These are phyloP conservation scores for Schizothecium vesticola DNA, from an alignment of 495 filamentous ascomycete genomes.

Conservation along the genomic window DNA sequence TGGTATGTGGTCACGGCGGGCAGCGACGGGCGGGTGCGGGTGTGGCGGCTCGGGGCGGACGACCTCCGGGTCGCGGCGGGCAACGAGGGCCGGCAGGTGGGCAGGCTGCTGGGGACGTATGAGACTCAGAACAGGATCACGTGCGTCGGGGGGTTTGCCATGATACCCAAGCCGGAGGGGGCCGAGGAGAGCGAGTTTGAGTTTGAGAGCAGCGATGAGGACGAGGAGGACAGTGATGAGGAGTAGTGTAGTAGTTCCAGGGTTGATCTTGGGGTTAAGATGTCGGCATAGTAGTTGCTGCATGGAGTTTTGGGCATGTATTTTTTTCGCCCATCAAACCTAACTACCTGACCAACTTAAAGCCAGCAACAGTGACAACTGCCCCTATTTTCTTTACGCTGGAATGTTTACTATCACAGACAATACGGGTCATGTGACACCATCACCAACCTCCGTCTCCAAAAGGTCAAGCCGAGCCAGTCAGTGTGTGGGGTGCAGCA, in stretches of 20 bases:
- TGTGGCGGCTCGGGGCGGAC: constrained; percentile 57
- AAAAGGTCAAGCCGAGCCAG: background rate
- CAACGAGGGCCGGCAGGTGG: constrained; percentile 51
- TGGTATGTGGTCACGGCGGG: constrained; percentile 67
- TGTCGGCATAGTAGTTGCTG: background rate
- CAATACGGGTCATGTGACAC: background rate
- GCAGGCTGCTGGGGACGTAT: constrained; percentile 68
- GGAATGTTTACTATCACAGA: background rate
- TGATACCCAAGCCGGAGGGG: constrained; percentile 56
- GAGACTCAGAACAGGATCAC: constrained; percentile 87
- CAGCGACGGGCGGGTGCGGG: constrained; percentile 73
- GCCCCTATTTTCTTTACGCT: background rate
- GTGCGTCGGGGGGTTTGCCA: constrained; percentile 78
- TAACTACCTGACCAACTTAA: background rate
- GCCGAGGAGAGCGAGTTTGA: constrained; percentile 46
- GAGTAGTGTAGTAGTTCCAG: constrained; percentile 22
- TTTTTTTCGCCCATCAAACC: background rate
- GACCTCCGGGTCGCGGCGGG: constrained; percentile 35
- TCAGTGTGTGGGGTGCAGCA: background rate
- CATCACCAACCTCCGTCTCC: background rate
- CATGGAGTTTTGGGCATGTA: background rate
- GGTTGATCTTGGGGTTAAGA: background rate
- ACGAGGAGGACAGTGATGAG: constrained; percentile 41
- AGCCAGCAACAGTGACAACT: background rate
- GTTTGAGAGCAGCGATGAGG: constrained; percentile 41